Evolutionary conservation across 139 green algal genomes (phyloP).

Genomic region (Chlamydomonas sp.): DNA sequence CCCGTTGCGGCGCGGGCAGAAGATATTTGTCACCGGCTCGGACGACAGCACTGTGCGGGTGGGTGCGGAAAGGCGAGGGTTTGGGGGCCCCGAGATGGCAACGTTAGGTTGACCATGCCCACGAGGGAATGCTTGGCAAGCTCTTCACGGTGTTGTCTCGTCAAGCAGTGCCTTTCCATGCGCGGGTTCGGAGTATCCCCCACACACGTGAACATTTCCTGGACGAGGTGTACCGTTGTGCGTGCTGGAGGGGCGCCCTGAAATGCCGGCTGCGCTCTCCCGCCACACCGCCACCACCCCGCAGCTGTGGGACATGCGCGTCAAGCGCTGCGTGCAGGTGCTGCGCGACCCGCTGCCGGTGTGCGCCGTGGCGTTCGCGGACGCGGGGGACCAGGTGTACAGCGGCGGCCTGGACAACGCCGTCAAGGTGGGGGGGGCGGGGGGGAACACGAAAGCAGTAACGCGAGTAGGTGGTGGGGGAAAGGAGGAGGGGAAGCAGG

Average conservation of each 20-base stretch:
- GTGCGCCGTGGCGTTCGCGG: constrained; percentile 80
- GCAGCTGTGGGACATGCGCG: constrained; percentile 93
- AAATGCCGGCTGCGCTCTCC: not conserved
- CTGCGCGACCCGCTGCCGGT: constrained; percentile 85
- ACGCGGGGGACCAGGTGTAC: constrained; percentile 91
- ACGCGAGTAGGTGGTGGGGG: too few species aligned
- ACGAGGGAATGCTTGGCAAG: too few species aligned
- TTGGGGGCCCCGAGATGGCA: not conserved
- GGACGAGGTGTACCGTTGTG: not conserved
- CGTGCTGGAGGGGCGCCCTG: too few species aligned
- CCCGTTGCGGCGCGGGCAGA: constrained; percentile 74
- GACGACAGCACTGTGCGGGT: constrained; percentile 93
- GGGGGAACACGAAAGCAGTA: too few species aligned
- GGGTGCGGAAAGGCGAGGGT: not conserved
- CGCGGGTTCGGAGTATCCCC: too few species aligned
- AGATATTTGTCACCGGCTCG: constrained; percentile 84
- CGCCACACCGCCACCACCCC: not conserved
- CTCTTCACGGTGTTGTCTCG: too few species aligned
- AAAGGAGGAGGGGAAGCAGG: too few species aligned
- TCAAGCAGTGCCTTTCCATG: too few species aligned
- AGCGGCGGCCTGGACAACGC: constrained; percentile 89
- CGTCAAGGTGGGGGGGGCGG: constrained; percentile 59
- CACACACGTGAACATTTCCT: not conserved
- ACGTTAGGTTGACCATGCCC: too few species aligned
- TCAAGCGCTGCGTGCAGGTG: constrained; percentile 76